Evolutionary conservation across 768 basidiomycete genomes (phyloP).

Genomic region (Psilocybe cubensis): DNA sequence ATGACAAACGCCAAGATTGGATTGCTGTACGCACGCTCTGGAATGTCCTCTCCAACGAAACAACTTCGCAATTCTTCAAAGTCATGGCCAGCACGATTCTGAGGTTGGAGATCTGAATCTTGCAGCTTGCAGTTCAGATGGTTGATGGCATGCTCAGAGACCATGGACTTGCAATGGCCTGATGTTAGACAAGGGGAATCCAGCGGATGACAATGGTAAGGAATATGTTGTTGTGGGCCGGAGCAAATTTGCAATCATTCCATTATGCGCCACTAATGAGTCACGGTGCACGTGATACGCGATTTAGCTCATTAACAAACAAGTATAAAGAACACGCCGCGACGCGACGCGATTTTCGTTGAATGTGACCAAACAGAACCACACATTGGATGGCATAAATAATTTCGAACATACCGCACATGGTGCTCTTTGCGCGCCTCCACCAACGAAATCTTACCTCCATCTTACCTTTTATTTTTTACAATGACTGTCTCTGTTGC

Average conservation of each 20-base stretch:
- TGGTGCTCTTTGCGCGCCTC: constrained; percentile 14
- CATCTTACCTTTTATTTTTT: constrained; percentile 14
- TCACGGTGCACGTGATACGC: constrained; percentile 2
- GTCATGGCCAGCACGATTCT: constrained; percentile 3
- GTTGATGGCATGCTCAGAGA: constrained; percentile 14
- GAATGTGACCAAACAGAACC: constrained; percentile 38
- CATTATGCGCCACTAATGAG: background rate
- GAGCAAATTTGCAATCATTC: background rate
- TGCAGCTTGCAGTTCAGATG: constrained; percentile 4
- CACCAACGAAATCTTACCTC: constrained; percentile 7
- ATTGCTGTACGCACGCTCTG: constrained; percentile 46
- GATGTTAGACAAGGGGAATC: background rate
- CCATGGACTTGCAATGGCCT: constrained; percentile 16
- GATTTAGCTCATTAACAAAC: constrained; percentile 9
- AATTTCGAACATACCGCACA: constrained; percentile 15
- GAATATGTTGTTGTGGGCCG: constrained; percentile 24
- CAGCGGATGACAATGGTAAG: constrained; percentile 21
- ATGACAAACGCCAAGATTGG: constrained; percentile 6
- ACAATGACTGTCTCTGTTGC: constrained; percentile 33
- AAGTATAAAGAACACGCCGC: constrained; percentile 18
- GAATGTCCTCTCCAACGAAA: constrained; percentile 74
- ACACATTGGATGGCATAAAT: constrained; percentile 31
- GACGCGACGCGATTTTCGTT: constrained; percentile 26
- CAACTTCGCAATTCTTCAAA: constrained; percentile 32
- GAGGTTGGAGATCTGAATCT: constrained; percentile 3